These are phyloP conservation scores for Tricholoma saponaceum DNA, from an alignment of 768 basidiomycete species.

Conservation along the genomic window DNA sequence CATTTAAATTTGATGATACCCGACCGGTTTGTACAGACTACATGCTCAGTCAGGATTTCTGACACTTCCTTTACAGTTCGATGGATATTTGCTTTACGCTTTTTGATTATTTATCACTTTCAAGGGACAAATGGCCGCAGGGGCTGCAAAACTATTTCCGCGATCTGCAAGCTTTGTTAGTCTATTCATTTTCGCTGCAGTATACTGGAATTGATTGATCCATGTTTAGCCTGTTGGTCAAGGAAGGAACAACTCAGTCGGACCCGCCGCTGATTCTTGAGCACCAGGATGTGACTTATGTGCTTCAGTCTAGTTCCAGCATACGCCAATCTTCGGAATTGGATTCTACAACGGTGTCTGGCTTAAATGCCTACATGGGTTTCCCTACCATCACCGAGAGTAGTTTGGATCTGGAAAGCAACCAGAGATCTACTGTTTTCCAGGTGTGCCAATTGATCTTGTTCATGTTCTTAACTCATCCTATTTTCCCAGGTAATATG, in stretches of 20 bases:
- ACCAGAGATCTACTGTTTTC: conserved; percentile 46
- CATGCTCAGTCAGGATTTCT: background rate
- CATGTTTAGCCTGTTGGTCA: conserved; percentile 30
- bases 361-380: conserved; percentile 3
- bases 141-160: conserved; percentile 37
- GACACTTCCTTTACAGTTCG: conserved; percentile 31
- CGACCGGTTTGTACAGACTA: conserved; percentile 39
- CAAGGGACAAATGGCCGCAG: conserved; percentile 31
- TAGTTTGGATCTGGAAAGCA: conserved; percentile 49
- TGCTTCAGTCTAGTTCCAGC: conserved; percentile 43
- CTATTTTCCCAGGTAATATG: conserved; percentile 39
- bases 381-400: conserved; percentile 39
- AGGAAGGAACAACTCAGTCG: conserved; percentile 31
- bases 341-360: conserved; percentile 5
- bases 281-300: conserved; percentile 34
- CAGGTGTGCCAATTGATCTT: conserved; percentile 37
- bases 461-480: background rate
- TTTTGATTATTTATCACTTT: conserved; percentile 26
- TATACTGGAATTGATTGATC: background rate
- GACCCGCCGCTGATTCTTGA: conserved; percentile 42
- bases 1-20: conserved; percentile 51
- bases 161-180: conserved; percentile 41
- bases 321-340: conserved; percentile 40
- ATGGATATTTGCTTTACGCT: conserved; percentile 54
- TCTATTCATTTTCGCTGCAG: conserved; percentile 6